Percentiles rank a stretch among this genome's conserved stretches.
Conservation (phyloP, 495 filamentous ascomycete genomes). For the Bryoglossum gracile region DNA sequence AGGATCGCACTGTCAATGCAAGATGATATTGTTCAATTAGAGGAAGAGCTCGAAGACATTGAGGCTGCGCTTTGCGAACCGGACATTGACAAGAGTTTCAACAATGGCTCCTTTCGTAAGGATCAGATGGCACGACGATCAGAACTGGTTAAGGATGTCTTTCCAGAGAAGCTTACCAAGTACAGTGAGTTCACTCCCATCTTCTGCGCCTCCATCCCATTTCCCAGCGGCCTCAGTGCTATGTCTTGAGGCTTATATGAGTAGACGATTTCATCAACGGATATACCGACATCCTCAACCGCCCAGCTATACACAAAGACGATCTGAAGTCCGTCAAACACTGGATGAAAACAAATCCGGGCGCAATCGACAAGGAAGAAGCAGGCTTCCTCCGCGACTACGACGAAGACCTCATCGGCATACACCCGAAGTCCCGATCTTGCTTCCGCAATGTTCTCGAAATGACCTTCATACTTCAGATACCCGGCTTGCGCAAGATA, state of each 20-base stretch:
- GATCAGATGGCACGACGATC: conserved; percentile 4
- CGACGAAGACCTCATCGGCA: conserved; percentile 24
- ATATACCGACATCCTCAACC: conserved; percentile 4
- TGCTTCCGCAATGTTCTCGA: conserved; percentile 24
- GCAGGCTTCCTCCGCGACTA: conserved; percentile 18
- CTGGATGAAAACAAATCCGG: conserved; percentile 22
- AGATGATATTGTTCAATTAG: conserved; percentile 21
- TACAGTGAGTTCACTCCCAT: neutral
- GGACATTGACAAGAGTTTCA: neutral
- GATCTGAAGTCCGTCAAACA: conserved; percentile 21
- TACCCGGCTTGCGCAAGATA: conserved; percentile 4
- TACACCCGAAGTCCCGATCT: conserved; percentile 15
- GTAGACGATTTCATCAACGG: conserved; percentile 1
- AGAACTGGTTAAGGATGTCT: too few species aligned
- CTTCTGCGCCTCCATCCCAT: too few species aligned
- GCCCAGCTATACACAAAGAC: neutral
- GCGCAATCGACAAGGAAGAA: conserved; percentile 22
- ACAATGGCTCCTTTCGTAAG: conserved; percentile 27
- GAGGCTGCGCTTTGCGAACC: conserved; percentile 10
- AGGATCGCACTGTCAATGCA: conserved; percentile 27
- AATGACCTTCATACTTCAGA: too few species aligned
- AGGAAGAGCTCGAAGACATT: conserved; percentile 18
- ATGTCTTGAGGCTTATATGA: neutral
- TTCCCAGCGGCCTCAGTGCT: too few species aligned
- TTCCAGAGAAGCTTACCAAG: too few species aligned